Evolutionary conservation across 78 protist species (phyloP), one percentile per base, ranked within the genome.

Genomic region (Dictyostelium firmibasis): DNA sequence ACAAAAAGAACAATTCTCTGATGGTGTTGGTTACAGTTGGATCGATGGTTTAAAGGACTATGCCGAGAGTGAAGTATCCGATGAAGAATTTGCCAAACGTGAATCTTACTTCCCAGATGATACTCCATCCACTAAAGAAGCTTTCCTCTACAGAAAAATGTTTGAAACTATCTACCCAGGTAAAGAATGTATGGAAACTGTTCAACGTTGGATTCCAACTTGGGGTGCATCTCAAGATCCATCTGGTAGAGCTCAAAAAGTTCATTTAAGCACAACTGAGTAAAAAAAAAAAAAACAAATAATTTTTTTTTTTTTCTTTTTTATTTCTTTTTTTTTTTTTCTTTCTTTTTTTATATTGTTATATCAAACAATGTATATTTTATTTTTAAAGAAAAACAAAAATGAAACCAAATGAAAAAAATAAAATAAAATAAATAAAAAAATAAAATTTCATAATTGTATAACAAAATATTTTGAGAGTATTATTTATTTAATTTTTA

Each of bases 11-110:
- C 98, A 84, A 43, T 92, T 85, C 88, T 85, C 93, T 29, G 98
- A 97, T 85, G 99, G 99, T 43, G 99, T 98, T 29, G 99, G 99
- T 41, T 98, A 97, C 92, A 44, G 94, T 16, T 98, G 99, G 99
- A 98, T 98, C 29, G 99, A 97, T 86, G 94, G 95, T 9, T 70
- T 98, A 18, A 92, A 82, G 57, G 99, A 91, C 7, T 85, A 95
- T 83, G 96, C 98, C 25, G 95, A 92, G 62, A 27, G 36, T 9
- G 92, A 72, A 53, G 79, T 97, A 67, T 69, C 94, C 23, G 97
- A 97, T 35, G 95, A 86, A 60, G 92, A 91, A 44, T 87, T 88
- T 53, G 82, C 75, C 43, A 41, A 69, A 88, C 76, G 96, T 29
- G 92, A 84, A n/a, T 53, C 86, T 57, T 57, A 31, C 47, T 97